Evolutionary conservation across 2,329 filamentous ascomycete genomes (phyloP), one percentile per base, ranked within the genome.

Genomic region (Fusarium nodosum): DNA sequence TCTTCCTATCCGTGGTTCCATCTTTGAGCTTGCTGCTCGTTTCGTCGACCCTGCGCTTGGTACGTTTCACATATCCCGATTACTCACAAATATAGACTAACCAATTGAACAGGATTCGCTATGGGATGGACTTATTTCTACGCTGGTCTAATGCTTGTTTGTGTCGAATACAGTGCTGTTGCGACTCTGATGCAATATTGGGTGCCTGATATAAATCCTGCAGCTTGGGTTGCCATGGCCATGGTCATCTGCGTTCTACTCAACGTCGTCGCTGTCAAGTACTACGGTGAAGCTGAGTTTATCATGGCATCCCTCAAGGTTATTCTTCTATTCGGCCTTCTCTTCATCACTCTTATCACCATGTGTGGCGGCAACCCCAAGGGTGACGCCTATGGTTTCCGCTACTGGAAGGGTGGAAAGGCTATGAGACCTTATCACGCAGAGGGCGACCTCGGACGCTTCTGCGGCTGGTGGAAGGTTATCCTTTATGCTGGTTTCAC

Each of bases 401-500:
- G 88, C 26, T 84, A 86, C 76, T 89, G 87, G 80, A 74, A 72
- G n/a, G 64, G 66, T 4, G 77, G 76, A 28, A 74, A 74, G 54
- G 73, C 75, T 30, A 79, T 81, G 74, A 74, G 75, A 34, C 61
- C 72, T 28, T 81, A 81, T 52, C 76, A 79, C 39, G 67, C 73
- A 6, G 66, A 68, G 5, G 90, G 88, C 5, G 78, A 83, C 45
- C 81, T 88, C 0, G 90, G 90, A 22, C 83, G 84, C 24, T 91
- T 90, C 75, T 80, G 91, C 1, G 90, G 90, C 2, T 91, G 75
- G 69, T 81, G 78, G 76, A 77, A 76, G 57, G 79, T 80, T 66
- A 79, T 93, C 33, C 90, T 92, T 66, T 88, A 89, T 72, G 90
- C 90, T 7, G 86, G 85, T 53, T 92, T 92, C 80, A 90, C 88